phyloP scores from a whole-genome alignment of 75 land plant species.

The Chamaecyparis obtusa region DNA sequence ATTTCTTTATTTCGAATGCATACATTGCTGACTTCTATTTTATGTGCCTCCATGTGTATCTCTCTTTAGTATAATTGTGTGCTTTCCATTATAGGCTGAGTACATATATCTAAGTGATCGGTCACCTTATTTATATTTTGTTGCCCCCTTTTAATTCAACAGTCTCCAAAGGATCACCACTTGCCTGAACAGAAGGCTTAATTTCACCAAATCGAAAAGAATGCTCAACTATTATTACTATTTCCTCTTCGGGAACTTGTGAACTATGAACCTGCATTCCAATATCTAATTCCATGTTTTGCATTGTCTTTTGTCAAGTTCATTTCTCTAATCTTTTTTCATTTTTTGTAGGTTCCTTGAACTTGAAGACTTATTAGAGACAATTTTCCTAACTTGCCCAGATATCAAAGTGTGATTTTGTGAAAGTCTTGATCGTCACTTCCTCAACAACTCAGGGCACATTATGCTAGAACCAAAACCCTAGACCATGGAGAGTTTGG shows the following conservation, averaged over 20 bases:
- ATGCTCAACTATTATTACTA: not conserved
- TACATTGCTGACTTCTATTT: too few species aligned
- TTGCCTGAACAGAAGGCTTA: not conserved
- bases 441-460: not conserved
- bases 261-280: not conserved
- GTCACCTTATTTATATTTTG: too few species aligned
- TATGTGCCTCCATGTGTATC: too few species aligned
- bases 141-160: not conserved
- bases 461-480: conserved; percentile 27
- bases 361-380: not conserved
- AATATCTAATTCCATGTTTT: not conserved
- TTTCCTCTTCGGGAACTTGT: not conserved
- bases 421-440: not conserved
- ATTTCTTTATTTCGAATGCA: too few species aligned
- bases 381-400: not conserved
- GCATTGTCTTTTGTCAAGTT: not conserved
- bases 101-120: too few species aligned
- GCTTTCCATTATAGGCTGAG: too few species aligned
- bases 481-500: conserved; percentile 28
- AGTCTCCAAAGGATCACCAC: not conserved
- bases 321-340: not conserved
- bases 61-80: too few species aligned
- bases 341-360: not conserved
- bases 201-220: conserved; percentile 9
- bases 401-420: conserved; percentile 1